Conservation (phyloP, 73 alveolate genomes). For the Paramecium biaurelia region DNA sequence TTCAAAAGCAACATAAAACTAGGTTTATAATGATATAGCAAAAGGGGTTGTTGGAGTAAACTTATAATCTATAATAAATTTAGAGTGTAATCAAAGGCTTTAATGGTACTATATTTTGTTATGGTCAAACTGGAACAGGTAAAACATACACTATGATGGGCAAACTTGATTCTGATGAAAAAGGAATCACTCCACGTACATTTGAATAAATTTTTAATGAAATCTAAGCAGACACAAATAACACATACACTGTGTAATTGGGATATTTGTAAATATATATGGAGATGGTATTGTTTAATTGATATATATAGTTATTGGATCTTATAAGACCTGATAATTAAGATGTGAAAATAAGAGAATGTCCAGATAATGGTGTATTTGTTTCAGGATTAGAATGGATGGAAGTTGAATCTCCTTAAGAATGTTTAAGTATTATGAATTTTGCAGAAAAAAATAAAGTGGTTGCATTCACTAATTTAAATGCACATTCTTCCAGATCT, state of each 20-base stretch:
- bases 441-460: slow-evolving; percentile 92
- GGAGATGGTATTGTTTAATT: slow-evolving; percentile 76
- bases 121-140: slow-evolving; percentile 99
- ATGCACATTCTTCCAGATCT: slow-evolving; percentile 84
- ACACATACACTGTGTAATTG: slow-evolving; percentile 69
- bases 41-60: slow-evolving; percentile 81
- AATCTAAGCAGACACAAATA: slow-evolving; percentile 67
- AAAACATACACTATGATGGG: slow-evolving; percentile 97
- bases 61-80: neutral
- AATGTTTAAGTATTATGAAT: slow-evolving; percentile 77
- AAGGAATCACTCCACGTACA: slow-evolving; percentile 94
- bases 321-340: slow-evolving; percentile 86
- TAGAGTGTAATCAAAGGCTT: slow-evolving; percentile 91
- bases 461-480: slow-evolving; percentile 82
- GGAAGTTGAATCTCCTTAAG: slow-evolving; percentile 77
- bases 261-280: slow-evolving; percentile 92
- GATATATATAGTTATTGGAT: slow-evolving; percentile 70
- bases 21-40: slow-evolving; percentile 80
- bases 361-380: slow-evolving; percentile 92
- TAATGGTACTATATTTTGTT: slow-evolving; percentile 97
- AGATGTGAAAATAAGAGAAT: slow-evolving; percentile 91
- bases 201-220: slow-evolving; percentile 84
- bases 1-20: slow-evolving; percentile 77
- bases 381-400: slow-evolving; percentile 87
- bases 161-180: slow-evolving; percentile 67